These are phyloP conservation scores for Dothiorella sarmentorum DNA, from an alignment of 2,329 filamentous ascomycete species.

Conservation along the genomic window DNA sequence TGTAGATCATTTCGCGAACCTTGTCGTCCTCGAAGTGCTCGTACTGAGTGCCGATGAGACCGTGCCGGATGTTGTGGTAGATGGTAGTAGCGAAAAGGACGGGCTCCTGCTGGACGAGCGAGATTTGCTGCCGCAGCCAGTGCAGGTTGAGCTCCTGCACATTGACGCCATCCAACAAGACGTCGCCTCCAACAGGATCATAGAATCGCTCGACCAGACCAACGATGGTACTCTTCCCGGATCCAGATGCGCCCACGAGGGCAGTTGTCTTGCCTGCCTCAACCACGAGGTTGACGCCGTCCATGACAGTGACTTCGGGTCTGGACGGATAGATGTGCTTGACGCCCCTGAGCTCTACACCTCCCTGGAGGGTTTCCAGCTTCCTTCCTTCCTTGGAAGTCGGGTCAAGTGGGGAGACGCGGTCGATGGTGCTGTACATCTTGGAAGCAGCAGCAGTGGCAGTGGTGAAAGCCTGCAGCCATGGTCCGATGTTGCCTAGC, in stretches of 20 bases:
- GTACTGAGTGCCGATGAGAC: constrained; percentile 73
- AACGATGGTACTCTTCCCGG: constrained; percentile 87
- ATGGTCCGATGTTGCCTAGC: constrained; percentile 51
- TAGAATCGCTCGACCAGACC: constrained; percentile 90
- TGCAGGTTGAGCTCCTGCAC: constrained; percentile 74
- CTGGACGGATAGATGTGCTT: constrained; percentile 91
- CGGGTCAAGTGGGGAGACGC: constrained; percentile 77
- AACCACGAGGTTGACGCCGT: constrained; percentile 70
- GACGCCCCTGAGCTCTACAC: constrained; percentile 71
- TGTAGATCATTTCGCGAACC: constrained; percentile 64
- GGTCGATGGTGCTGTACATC: constrained; percentile 92
- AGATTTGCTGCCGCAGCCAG: constrained; percentile 86
- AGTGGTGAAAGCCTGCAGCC: constrained; percentile 23
- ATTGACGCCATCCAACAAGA: constrained; percentile 78
- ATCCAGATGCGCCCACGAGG: constrained; percentile 84
- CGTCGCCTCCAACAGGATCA: constrained; percentile 71
- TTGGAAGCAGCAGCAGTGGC: constrained; percentile 66
- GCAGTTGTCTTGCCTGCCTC: constrained; percentile 88
- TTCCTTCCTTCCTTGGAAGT: constrained; percentile 63
- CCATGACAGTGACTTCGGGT: constrained; percentile 83
- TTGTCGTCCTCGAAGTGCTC: constrained; percentile 64
- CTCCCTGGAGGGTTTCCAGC: constrained; percentile 67
- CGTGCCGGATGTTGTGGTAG: constrained; percentile 79
- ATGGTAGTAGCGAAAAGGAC: constrained; percentile 83
- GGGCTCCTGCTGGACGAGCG: constrained; percentile 85